phyloP scores from a whole-genome alignment of 306 rosid species.

The Corylus heterophylla region DNA sequence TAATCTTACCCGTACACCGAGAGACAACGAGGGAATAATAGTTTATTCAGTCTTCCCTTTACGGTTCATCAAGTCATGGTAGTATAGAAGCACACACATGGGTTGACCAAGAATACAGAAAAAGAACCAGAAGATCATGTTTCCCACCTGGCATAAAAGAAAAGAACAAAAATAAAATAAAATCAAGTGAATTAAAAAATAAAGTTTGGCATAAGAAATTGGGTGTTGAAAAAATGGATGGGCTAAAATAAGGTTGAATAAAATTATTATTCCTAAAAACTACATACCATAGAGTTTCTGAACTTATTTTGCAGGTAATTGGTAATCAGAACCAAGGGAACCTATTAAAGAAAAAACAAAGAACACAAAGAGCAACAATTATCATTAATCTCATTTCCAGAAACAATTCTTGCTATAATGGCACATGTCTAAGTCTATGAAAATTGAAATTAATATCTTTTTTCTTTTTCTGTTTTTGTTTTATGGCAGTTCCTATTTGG shows the following conservation, averaged over 20 bases:
- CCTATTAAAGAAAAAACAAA: constrained; percentile 37
- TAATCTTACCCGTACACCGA: constrained; percentile 4
- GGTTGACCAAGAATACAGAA: constrained; percentile 95
- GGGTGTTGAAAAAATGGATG: not conserved
- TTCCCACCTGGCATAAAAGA: constrained; percentile 66
- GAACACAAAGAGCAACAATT: not conserved
- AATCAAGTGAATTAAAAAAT: not conserved
- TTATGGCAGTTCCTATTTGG: not conserved
- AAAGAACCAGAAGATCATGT: constrained; percentile 90
- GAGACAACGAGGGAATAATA: constrained; percentile 1
- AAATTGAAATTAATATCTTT: not conserved
- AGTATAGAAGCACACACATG: constrained; percentile 85
- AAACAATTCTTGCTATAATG: not conserved
- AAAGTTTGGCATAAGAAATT: not conserved
- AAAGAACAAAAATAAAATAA: not conserved
- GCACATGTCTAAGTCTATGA: not conserved
- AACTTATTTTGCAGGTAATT: constrained; percentile 74
- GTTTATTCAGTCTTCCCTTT: constrained; percentile 44
- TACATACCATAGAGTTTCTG: constrained; percentile 80
- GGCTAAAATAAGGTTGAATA: constrained; percentile 15
- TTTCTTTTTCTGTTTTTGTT: not conserved
- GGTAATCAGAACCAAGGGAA: constrained; percentile 83
- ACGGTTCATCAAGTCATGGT: constrained; percentile 90
- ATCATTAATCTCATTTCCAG: not conserved
- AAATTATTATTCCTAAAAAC: not conserved